Percentiles rank a stretch among this genome's conserved stretches.
phyloP scores from a whole-genome alignment of 495 filamentous ascomycete species.

The Neurospora terricola region DNA sequence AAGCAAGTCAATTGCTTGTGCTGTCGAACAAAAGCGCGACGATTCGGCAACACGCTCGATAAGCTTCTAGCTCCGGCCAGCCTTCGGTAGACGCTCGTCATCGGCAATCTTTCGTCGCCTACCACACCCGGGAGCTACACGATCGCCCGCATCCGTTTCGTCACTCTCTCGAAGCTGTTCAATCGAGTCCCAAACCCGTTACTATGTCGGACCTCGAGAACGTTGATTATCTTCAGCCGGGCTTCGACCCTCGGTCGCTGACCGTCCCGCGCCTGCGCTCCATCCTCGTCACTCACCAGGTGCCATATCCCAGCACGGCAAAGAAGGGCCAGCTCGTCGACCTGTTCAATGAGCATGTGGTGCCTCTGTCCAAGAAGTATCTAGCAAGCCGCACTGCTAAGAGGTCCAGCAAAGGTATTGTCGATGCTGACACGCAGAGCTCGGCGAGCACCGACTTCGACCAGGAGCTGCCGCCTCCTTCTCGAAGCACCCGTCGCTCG shows the following conservation, averaged over 20 bases:
- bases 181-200: not conserved
- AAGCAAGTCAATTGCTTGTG: not conserved
- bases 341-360: slow-evolving; percentile 69
- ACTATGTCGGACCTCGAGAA: slow-evolving; percentile 57
- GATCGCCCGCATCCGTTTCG: not conserved
- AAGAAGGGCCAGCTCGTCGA: slow-evolving; percentile 85
- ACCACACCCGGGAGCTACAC: not conserved
- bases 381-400: slow-evolving; percentile 66
- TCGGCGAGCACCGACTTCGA: slow-evolving; percentile 30
- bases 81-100: not conserved
- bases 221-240: slow-evolving; percentile 70
- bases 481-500: slow-evolving; percentile 21
- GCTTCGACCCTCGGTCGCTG: slow-evolving; percentile 72
- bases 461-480: slow-evolving; percentile 31
- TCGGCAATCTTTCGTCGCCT: not conserved
- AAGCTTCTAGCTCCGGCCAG: not conserved
- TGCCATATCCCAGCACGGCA: slow-evolving; percentile 66
- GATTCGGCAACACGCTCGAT: not conserved
- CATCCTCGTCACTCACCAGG: slow-evolving; percentile 77
- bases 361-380: slow-evolving; percentile 66
- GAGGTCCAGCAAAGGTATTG: slow-evolving; percentile 75
- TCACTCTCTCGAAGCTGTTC: not conserved
- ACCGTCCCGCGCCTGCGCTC: slow-evolving; percentile 80
- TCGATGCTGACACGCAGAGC: slow-evolving; percentile 54
- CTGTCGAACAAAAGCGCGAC: not conserved